Base-by-base conservation (phyloP, 1,139 yeast species). In the Suhomyces anneliseae region DNA sequence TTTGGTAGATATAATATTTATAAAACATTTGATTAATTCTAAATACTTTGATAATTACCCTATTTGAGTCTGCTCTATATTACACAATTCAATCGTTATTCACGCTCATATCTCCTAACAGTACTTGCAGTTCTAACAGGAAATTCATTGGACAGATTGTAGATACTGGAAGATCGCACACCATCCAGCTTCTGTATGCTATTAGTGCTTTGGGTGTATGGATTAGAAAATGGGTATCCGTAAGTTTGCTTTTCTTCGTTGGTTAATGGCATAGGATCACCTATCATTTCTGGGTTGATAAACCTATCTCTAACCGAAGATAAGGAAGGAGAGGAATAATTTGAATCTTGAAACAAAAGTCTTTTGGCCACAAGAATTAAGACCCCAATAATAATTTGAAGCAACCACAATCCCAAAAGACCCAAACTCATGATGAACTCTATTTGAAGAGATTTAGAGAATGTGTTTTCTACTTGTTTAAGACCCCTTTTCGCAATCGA, bases 381-480 rank as follows among this genome's bases (percentile, higher is more conserved):
- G 4, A 58, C 27, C 2, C 77, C 87, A 6, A 78, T 54, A 0
- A 76, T 34, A 0, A 76, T 35, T 54, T 81, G 83, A 0, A 75
- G 9, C 0, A 70, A 4, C 86, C 88, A 85, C 0, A 78, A 36
- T 0, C 69, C 73, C 2, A 82, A 44, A 1, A 85, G 55, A 0
- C 61, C 66, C 1, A 73, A 37, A 2, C 83, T 69, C 3, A 84
- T 64, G 39, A 66, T 66, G 3, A 82, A 58, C 58, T 85, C 88
- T 8, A 68, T 46, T 52, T 61, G 52, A 6, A 82, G 50, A 0
- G 76, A 61, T 4, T 66, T 54, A 36, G 62, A 61, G 54, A 73
- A 80, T 4, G 66, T 47, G 0, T 52, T 52, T 8, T 63, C 51
- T 40, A 76, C 50, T 2, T 64, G 56, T 1, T 54, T 49, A 33